Evolutionary conservation across 352 stramenopile genomes (phyloP).

Genomic region (Achlya hypogyna): DNA sequence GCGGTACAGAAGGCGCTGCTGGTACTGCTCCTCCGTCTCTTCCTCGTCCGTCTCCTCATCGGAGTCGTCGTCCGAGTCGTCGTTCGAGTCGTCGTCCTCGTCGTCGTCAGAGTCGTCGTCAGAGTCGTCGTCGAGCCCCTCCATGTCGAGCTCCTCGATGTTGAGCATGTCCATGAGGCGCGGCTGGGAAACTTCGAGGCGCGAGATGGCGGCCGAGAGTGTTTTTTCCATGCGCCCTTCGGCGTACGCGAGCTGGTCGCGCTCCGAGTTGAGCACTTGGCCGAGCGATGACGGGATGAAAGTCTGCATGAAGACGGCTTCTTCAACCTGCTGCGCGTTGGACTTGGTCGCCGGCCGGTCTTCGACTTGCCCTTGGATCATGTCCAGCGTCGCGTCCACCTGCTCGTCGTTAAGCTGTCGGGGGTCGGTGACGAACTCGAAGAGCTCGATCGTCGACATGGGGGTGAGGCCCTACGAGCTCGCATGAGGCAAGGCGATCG

Average conservation of each 20-base stretch:
- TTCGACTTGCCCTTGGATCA: conserved; percentile 85
- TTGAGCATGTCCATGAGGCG: conserved; percentile 70
- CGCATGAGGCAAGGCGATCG: conserved; percentile 9
- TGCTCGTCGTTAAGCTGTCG: conserved; percentile 53
- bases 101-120: conserved; percentile 23
- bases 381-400: conserved; percentile 82
- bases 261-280: conserved; percentile 86
- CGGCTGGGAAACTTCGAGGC: conserved; percentile 45
- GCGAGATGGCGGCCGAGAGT: conserved; percentile 67
- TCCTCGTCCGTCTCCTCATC: conserved; percentile 64
- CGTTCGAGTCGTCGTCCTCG: conserved; percentile 26
- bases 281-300: conserved; percentile 93
- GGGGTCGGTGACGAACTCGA: conserved; percentile 92
- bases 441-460: conserved; percentile 93
- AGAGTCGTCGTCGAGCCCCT: conserved; percentile 27
- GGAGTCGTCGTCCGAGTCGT: conserved; percentile 34
- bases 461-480: conserved; percentile 74
- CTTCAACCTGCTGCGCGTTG: conserved; percentile 83
- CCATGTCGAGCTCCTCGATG: conserved; percentile 48
- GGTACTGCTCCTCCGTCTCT: conserved; percentile 36
- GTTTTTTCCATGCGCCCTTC: conserved; percentile 80
- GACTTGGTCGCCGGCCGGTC: conserved; percentile 43
- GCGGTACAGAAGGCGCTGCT: conserved; percentile 72
- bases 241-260: conserved; percentile 76
- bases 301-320: conserved; percentile 90